Conservation (phyloP, 1,284 basidiomycete genomes). For the Trametes pubescens region DNA sequence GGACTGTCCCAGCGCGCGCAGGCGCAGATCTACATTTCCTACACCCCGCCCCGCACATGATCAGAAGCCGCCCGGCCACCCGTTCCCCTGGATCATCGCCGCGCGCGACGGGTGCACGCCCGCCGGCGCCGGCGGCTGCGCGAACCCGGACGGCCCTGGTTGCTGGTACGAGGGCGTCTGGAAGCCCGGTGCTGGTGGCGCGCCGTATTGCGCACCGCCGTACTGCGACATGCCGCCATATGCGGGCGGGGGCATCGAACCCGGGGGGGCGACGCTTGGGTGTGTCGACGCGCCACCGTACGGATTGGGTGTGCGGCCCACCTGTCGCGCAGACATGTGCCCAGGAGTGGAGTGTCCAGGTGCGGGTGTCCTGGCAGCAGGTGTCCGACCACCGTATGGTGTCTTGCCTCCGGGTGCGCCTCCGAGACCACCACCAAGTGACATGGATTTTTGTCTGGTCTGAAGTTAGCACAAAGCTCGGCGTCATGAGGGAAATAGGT, state of each 20-base stretch:
- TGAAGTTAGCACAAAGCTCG: conserved; percentile 28
- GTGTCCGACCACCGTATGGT: conserved; percentile 82
- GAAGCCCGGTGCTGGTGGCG: conserved; percentile 53
- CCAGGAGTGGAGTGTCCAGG: conserved; percentile 78
- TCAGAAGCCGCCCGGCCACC: conserved; percentile 29
- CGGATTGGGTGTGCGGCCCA: conserved; percentile 78
- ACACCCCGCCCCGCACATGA: conserved; percentile 2
- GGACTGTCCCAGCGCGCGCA: conserved; percentile 16
- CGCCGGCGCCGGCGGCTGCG: conserved; percentile 53
- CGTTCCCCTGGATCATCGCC: conserved; percentile 59
- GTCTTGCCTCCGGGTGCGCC: conserved; percentile 76
- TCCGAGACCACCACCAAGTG: conserved; percentile 53
- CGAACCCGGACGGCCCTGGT: conserved; percentile 50
- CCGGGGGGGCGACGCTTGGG: conserved; percentile 32
- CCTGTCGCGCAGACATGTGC: conserved; percentile 74
- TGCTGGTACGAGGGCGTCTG: conserved; percentile 61
- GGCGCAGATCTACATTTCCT: conserved; percentile 11
- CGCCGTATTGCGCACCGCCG: conserved; percentile 30
- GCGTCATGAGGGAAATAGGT: neutral
- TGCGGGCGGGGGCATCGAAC: conserved; percentile 29
- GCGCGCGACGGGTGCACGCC: conserved; percentile 72
- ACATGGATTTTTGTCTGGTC: conserved; percentile 76
- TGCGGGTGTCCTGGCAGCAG: conserved; percentile 72
- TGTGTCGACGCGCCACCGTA: conserved; percentile 53
- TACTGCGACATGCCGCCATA: conserved; percentile 30